These are phyloP conservation scores for Zoysia japonica DNA, from an alignment of 176 grass and related monocot species.

Conservation along the genomic window DNA sequence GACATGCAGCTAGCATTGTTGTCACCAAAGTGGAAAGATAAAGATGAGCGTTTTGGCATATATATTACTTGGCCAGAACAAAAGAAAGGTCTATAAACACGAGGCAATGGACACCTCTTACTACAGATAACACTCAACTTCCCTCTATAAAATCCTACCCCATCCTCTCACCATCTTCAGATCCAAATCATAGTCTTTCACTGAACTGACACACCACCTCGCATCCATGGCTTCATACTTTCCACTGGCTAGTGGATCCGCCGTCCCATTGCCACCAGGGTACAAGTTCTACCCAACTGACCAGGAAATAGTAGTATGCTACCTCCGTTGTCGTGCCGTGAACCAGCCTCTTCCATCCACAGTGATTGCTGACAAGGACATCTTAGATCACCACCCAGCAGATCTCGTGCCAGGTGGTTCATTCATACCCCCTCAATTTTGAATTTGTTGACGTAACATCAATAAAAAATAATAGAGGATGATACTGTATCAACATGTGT, in stretches of 20 bases:
- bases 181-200: neutral
- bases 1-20: no score
- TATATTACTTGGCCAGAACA: no score
- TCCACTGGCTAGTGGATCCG: neutral
- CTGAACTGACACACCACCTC: neutral
- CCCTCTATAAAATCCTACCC: no score
- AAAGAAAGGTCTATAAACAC: no score
- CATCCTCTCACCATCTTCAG: neutral
- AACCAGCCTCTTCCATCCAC: neutral
- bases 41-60: no score
- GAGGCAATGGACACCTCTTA: neutral
- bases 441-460: no score
- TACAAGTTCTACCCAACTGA: neutral
- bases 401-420: conserved; percentile 31
- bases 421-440: no score
- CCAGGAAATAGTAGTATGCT: neutral
- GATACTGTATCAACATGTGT: no score
- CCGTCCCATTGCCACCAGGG: neutral
- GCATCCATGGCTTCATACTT: neutral
- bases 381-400: conserved; percentile 39
- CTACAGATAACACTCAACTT: no score
- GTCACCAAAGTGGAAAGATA: no score
- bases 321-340: neutral
- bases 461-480: no score
- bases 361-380: conserved; percentile 7